Percentiles rank a stretch among this genome's conserved stretches.
phyloP scores from a whole-genome alignment of 306 rosid species.

The Rosa lucieae region DNA sequence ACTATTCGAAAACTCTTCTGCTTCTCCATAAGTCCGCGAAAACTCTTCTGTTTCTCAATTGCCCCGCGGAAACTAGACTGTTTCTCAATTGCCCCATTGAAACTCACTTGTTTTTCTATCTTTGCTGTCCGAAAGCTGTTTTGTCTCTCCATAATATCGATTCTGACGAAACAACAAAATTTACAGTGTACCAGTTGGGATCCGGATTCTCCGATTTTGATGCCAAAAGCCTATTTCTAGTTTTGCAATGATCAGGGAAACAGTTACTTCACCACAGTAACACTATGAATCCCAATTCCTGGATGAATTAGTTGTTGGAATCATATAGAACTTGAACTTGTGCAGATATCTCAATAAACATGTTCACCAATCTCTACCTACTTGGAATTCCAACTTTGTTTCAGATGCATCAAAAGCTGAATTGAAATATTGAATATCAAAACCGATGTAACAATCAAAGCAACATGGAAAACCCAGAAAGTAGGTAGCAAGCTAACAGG shows the following conservation, averaged over 20 bases:
- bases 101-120: constrained; percentile 26
- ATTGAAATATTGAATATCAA: not conserved
- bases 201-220: not conserved
- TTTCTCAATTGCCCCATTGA: constrained; percentile 46
- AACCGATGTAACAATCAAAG: not conserved
- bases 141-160: constrained; percentile 35
- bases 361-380: not conserved
- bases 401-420: constrained; percentile 7
- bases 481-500: constrained; percentile 9
- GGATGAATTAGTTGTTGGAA: not conserved
- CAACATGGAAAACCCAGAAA: not conserved
- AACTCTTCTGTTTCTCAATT: constrained; percentile 71
- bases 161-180: constrained; percentile 22
- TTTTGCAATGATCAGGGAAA: constrained; percentile 7
- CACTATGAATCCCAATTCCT: not conserved
- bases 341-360: not conserved
- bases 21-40: constrained; percentile 81
- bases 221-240: constrained; percentile 4
- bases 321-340: not conserved
- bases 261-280: not conserved
- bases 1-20: constrained; percentile 63
- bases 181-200: not conserved
- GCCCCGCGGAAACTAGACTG: constrained; percentile 46
- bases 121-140: constrained; percentile 17
- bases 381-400: not conserved